phyloP scores from a whole-genome alignment of 1,284 basidiomycete genomes.

The Chondrostereum purpureum region DNA sequence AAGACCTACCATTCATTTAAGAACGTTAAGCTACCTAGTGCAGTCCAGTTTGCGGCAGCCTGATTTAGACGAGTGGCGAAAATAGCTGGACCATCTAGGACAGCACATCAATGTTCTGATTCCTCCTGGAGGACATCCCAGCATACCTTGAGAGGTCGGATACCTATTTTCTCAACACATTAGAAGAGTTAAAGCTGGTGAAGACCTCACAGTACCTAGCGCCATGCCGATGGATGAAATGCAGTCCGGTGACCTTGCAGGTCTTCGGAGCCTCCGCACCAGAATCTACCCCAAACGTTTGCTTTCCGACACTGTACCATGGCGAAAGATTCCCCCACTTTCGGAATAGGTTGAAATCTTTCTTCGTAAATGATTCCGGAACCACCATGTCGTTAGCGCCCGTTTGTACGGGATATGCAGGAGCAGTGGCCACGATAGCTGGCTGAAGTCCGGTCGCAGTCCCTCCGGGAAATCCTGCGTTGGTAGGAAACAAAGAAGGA shows the following conservation, averaged over 20 bases:
- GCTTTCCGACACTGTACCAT: slow-evolving; percentile 62
- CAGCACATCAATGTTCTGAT: no score
- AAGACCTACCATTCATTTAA: neutral
- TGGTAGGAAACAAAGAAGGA: slow-evolving; percentile 65
- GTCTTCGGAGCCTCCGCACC: slow-evolving; percentile 9
- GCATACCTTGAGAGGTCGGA: slow-evolving; percentile 64
- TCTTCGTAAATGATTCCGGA: slow-evolving; percentile 27
- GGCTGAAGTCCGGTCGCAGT: slow-evolving; percentile 84
- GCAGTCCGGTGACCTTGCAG: slow-evolving; percentile 13
- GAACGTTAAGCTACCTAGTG: slow-evolving; percentile 25
- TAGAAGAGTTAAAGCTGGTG: slow-evolving; percentile 30
- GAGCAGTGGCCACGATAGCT: slow-evolving; percentile 71
- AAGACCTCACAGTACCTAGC: slow-evolving; percentile 52
- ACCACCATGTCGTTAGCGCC: slow-evolving; percentile 61
- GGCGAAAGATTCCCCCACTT: slow-evolving; percentile 83
- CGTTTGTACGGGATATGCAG: slow-evolving; percentile 67
- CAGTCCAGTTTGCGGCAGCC: slow-evolving; percentile 49
- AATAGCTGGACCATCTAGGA: slow-evolving; percentile 31
- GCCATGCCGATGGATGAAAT: slow-evolving; percentile 29
- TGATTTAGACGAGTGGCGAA: slow-evolving; percentile 25
- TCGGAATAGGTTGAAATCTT: slow-evolving; percentile 61
- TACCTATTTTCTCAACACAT: slow-evolving; percentile 47
- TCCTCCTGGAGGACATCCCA: no score
- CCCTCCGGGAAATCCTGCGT: slow-evolving; percentile 72
- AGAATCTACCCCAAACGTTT: neutral